Base-by-base conservation (phyloP, 768 basidiomycete species). In the Lactifluus pinguis region DNA sequence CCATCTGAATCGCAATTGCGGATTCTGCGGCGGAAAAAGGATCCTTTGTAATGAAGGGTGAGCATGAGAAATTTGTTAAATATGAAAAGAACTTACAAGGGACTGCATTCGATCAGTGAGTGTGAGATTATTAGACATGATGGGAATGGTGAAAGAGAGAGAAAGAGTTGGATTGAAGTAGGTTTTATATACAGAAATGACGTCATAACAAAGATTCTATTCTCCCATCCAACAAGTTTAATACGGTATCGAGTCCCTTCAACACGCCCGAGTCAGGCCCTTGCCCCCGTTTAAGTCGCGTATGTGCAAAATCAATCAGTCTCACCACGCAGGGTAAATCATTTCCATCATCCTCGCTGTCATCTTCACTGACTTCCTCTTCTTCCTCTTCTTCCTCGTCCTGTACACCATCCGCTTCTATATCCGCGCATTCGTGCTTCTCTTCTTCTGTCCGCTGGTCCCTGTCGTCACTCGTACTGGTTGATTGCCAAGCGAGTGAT, bases 251-350 rank as follows among this genome's bases (percentile, higher is more conserved):
- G 60, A 98, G 65, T 4, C 94, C 95, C 38, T 75, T 71, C 64
- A 95, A 70, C 17, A 95, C 83, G 0, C 95, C 88, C 42, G 79
- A 72, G 70, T 98, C 95, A 2, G 85, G 83, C 4, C 94, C 95
- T 66, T 83, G 67, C 0, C 87, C 91, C 0, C 83, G 80, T 7
- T 73, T 77, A 13, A 88, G 63, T 25, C 80, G 75, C 2, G 93
- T 87, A 71, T 98, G 95, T 7, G 94, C 95, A 71, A 99, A 98
- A 75, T 99, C 95, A 65, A 98, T 98, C 65, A 97, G 74, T 65
- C 86, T 86, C 61, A 97, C 77, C 14, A 78, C 76, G 51, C 47
- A 63, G 4, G 59, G 58, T 21, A 49, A 47, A 4, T 41, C 19
- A 2, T 14, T 8, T n/a, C 17, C 60, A 25, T 34, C 50, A 30